Base-by-base conservation (phyloP, 345 rosid species). In the Brassica juncea region DNA sequence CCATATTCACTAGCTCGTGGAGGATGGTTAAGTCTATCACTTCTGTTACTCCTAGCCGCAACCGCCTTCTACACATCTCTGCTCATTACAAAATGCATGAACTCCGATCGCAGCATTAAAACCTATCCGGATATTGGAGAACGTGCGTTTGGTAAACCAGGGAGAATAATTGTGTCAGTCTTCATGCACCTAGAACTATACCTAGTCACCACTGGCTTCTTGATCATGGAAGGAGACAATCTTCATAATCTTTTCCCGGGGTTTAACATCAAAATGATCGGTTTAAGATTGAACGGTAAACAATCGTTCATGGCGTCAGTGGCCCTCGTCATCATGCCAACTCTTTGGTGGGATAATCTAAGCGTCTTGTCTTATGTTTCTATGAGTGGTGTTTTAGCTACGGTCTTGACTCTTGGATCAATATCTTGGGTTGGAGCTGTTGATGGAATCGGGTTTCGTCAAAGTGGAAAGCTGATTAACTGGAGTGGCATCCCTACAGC, bases 141-240 rank as follows among this genome's bases (percentile, higher is more conserved):
- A 23, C 80, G 78, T 0, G 87, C 85, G 2, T 84, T 87, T 34
- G 90, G 90, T 15, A 66, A 42, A 55, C 78, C 74, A 31, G 88
- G 87, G 4, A 83, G 82, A 73, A 16, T 86, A 31, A 37, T 86
- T 11, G 82, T 77, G 3, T 84, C 88, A 23, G 9, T 86, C 25
- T 79, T 86, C 14, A 86, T 62, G 66, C 85, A 67, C 66, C 58
- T 84, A 68, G 86, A 84, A 55, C 82, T 88, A 19, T 86, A 86
- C 39, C 79, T 86, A 15, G 89, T 86, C 14, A 83, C 91, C 9
- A 85, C 84, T 0, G 87, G 85, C 2, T 44, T 86, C 62, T 42
- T 88, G 27, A 88, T 83, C 27, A 5, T 88, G 4, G 87, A 88
- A 74, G 88, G 87, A 1, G 89, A 86, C 72, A 86, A 86, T 57